phyloP scores from a whole-genome alignment of 1,284 basidiomycete genomes.

The Coniophora puteana region DNA sequence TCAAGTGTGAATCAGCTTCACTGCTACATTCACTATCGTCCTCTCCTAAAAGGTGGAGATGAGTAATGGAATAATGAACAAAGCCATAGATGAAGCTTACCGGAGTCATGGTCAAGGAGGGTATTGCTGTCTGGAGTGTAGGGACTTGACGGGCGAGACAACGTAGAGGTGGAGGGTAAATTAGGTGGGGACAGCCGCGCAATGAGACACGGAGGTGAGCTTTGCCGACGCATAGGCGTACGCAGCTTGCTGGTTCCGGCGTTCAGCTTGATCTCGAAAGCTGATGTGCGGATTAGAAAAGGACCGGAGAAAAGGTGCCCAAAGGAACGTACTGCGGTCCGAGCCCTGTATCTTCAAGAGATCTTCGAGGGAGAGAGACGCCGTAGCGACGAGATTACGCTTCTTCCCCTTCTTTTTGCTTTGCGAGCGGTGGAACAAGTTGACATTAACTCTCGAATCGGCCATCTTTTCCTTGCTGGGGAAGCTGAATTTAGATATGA shows the following conservation, averaged over 20 bases:
- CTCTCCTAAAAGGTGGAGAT: too few relatives aligned
- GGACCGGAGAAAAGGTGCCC: background rate
- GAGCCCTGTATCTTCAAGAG: conserved; percentile 43
- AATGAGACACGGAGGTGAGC: conserved; percentile 1
- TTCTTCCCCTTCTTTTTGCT: conserved; percentile 60
- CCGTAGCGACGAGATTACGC: conserved; percentile 47
- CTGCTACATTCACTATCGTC: too few relatives aligned
- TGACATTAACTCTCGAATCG: conserved; percentile 44
- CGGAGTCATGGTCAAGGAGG: too few relatives aligned
- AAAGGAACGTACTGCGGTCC: conserved; percentile 40
- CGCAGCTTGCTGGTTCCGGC: too few relatives aligned
- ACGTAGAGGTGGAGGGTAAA: too few relatives aligned
- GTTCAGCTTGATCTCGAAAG: conserved; percentile 33
- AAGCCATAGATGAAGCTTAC: too few relatives aligned
- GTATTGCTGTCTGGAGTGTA: too few relatives aligned
- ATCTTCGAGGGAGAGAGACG: conserved; percentile 46
- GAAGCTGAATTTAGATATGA: background rate
- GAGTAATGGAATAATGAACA: too few relatives aligned
- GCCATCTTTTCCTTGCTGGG: conserved; percentile 35
- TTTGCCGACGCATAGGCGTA: too few relatives aligned
- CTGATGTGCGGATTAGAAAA: conserved; percentile 21
- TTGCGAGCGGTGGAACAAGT: conserved; percentile 48
- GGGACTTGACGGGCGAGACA: too few relatives aligned
- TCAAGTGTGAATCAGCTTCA: too few relatives aligned
- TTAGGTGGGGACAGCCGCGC: too few relatives aligned